Base-by-base conservation (phyloP, 2,329 filamentous ascomycete genomes). In the Sclerotinia borealis region DNA sequence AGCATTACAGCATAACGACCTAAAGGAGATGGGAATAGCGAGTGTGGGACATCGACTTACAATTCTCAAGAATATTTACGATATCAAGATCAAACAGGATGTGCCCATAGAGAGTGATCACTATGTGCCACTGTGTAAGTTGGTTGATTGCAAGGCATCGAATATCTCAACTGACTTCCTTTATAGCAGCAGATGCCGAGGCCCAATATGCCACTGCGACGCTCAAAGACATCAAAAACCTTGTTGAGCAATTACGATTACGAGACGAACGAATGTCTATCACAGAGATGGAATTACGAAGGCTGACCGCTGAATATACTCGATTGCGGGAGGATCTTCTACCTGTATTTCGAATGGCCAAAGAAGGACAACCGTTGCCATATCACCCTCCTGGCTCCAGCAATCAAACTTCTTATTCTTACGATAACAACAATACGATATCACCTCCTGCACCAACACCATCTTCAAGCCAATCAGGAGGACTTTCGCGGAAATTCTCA, bases 11-110 rank as follows among this genome's bases (percentile, higher is more conserved):
- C 95, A 98, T 75, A 91, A 96, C 63, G 93, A 98, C 75, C 80
- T 99, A 71, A 96, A 96, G 77, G 92, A 96, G 74, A 93, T 98
- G 87, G 93, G 93, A 54, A 90, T 99, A 68, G 81, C 82, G 67
- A 98, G 93, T 77, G 92, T 97, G 54, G 95, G 95, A 47, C 95
- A 99, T 78, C 88, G 95, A 65, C 81, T 99, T 71, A 96, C 92
- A 27, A 96, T 99, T 64, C 83, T 99, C 64, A 98, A 97, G 79
- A 93, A 88, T 72, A 92, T 98, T 61, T 98, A 97, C 78, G 93
- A 98, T 73, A 88, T 95, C 73, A 99, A 99, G 79, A 89, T 93
- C 75, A 92, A 92, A 68, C 93, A 97, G 73, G 92, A 96, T 71
- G 85, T 98, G 65, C 89, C 91, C 19, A 85, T 97, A 71, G 93